phyloP scores from a whole-genome alignment of 2,329 filamentous ascomycete genomes.

The Dothistroma pini region DNA sequence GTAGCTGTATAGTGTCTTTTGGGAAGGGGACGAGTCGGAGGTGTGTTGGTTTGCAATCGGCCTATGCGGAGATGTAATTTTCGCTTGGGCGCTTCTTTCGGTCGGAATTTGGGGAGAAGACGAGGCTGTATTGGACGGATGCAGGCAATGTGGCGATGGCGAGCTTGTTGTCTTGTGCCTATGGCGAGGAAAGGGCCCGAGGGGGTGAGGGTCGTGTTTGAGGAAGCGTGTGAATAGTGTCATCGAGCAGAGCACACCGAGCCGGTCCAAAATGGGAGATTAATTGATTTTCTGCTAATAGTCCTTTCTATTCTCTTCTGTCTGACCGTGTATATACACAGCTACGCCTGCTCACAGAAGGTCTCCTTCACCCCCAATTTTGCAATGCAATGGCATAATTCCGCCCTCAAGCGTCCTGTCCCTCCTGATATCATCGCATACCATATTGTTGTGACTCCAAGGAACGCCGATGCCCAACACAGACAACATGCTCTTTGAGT shows the following conservation, averaged over 20 bases:
- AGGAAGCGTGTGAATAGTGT: not conserved
- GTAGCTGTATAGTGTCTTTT: conserved; percentile 1
- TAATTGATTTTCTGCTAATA: not conserved
- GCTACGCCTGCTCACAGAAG: not conserved
- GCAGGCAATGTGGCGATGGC: not conserved
- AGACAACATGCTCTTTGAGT: not conserved
- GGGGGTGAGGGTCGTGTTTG: not conserved
- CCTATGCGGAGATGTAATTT: conserved; percentile 2
- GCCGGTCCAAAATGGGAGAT: too few species aligned
- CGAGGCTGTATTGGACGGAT: not conserved
- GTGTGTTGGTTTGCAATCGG: conserved; percentile 2
- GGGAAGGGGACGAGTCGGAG: not conserved
- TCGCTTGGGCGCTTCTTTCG: not conserved
- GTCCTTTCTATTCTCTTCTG: not conserved
- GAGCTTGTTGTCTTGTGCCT: conserved; percentile 1
- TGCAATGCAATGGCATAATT: not conserved
- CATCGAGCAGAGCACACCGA: too few species aligned
- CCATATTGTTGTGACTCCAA: not conserved
- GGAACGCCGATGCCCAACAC: not conserved
- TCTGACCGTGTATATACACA: not conserved
- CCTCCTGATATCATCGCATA: not conserved
- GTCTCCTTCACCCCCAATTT: not conserved
- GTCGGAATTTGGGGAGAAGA: not conserved
- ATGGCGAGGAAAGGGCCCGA: not conserved
- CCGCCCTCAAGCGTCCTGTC: not conserved